Percentiles rank a stretch among this genome's conserved stretches.
phyloP scores from a whole-genome alignment of 2,329 filamentous ascomycete species.

The Lasiodiplodia sp. region DNA sequence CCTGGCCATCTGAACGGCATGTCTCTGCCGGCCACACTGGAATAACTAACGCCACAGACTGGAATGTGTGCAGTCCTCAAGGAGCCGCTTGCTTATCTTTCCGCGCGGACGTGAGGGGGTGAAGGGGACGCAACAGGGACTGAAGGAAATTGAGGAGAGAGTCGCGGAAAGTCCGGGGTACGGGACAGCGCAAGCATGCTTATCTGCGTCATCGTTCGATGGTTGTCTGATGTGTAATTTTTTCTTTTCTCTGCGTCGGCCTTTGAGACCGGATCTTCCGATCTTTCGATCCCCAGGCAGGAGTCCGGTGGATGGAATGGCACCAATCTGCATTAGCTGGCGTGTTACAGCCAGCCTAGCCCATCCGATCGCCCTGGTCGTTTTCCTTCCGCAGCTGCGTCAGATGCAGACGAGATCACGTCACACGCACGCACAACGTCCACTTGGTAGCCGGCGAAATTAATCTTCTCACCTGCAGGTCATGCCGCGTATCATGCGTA shows the following conservation, averaged over 20 bases:
- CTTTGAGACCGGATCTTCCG: slow-evolving; percentile 8
- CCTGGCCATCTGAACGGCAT: neutral
- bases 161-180: neutral
- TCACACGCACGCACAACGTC: slow-evolving; percentile 24
- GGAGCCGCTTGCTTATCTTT: neutral
- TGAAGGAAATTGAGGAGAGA: neutral
- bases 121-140: neutral
- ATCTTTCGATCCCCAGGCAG: slow-evolving; percentile 9
- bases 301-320: slow-evolving; percentile 13
- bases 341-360: slow-evolving; percentile 17
- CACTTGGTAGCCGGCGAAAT: neutral
- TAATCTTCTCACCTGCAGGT: neutral
- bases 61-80: neutral
- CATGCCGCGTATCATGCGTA: too few relatives aligned
- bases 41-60: neutral
- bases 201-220: slow-evolving; percentile 20
- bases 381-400: slow-evolving; percentile 15
- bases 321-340: slow-evolving; percentile 14
- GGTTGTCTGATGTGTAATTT: slow-evolving; percentile 19
- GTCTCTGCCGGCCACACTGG: neutral
- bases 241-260: neutral
- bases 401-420: slow-evolving; percentile 25
- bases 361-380: slow-evolving; percentile 15
- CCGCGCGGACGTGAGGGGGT: neutral
- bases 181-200: neutral